Percentiles rank a stretch among this genome's conserved stretches.
Conservation (phyloP, 2,329 filamentous ascomycete genomes). For the Fusarium hostae region DNA sequence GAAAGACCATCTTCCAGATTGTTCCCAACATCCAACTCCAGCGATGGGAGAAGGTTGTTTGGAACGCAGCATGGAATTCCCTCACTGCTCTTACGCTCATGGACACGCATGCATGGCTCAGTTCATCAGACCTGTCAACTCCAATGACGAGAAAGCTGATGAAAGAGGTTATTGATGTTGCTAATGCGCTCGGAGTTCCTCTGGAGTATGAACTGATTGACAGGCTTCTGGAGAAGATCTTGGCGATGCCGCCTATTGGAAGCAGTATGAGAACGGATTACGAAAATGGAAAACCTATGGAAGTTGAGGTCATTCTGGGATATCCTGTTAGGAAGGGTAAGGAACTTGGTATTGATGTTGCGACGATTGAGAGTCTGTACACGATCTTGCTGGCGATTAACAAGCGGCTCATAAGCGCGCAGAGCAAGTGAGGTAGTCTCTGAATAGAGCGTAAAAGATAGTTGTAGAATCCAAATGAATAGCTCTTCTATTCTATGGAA, state of each 20-base stretch:
- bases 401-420: not conserved
- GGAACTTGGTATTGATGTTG: slow-evolving; percentile 64
- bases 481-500: too few relatives aligned
- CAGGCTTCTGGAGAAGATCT: slow-evolving; percentile 59
- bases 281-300: slow-evolving; percentile 66
- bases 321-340: slow-evolving; percentile 67
- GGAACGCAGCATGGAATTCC: slow-evolving; percentile 71
- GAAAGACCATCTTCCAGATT: slow-evolving; percentile 58
- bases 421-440: not conserved
- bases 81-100: slow-evolving; percentile 66
- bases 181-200: slow-evolving; percentile 62
- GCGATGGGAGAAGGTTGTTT: slow-evolving; percentile 69
- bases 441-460: rapidly evolving
- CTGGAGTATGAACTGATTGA: slow-evolving; percentile 59
- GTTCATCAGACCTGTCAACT: slow-evolving; percentile 56
- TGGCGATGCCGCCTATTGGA: slow-evolving; percentile 56
- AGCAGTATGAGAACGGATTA: slow-evolving; percentile 69
- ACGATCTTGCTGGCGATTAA: slow-evolving; percentile 50
- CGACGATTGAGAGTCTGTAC: slow-evolving; percentile 58
- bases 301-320: slow-evolving; percentile 71
- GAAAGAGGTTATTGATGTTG: slow-evolving; percentile 66
- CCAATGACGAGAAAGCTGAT: slow-evolving; percentile 62
- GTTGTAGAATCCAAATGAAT: too few relatives aligned
- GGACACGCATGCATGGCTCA: slow-evolving; percentile 63
- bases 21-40: slow-evolving; percentile 65